Base-by-base conservation (phyloP, 768 basidiomycete species). In the Agaricus sinodeliciosus region DNA sequence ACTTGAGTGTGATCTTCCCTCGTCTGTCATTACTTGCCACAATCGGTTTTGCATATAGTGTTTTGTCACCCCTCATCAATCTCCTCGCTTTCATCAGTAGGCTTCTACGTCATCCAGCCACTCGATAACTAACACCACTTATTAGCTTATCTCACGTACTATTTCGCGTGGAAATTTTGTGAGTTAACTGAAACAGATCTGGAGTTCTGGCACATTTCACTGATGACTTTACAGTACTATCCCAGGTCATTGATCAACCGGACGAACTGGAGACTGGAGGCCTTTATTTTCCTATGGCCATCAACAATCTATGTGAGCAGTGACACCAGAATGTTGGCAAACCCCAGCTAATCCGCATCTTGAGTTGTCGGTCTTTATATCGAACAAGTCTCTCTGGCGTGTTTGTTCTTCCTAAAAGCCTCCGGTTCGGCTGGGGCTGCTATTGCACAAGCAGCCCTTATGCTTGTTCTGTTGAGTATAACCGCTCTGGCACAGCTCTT, bases 281-380 rank as follows among this genome's bases (percentile, higher is more conserved):
- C 16, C 58, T 72, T 47, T 74, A 70, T 58, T 74, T 72, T 55
- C 71, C 69, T 4, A 69, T 78, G 67, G 75, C 77, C 0, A 68
- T 78, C 26, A 71, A 69, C 19, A 76, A 77, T 53, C 67, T 80
- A 19, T 80, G 77, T 79, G 60, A 49, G 75, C 31, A 31, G 11
- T 5, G 7, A 31, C 60, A 36, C 2, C 34, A 16, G 19, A 56
- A 9, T 55, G 12, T 7, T 47, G 27, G 40, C 49, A 56, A 8
- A 66, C 66, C 54, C 19, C 13, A 41, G 63, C 57, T 66, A 28
- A 9, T 27, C 43, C 42, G 46, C 49, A 3, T 49, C 44, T 3
- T 60, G 31, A 83, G 69, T 87, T 59, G 79, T 83, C 26, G 85
- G 84, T 0, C 72, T 89, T 43, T 89, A 89, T 63, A 82, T 87